These are phyloP conservation scores for Physcia stellaris DNA, from an alignment of 495 filamentous ascomycete species.

Conservation along the genomic window DNA sequence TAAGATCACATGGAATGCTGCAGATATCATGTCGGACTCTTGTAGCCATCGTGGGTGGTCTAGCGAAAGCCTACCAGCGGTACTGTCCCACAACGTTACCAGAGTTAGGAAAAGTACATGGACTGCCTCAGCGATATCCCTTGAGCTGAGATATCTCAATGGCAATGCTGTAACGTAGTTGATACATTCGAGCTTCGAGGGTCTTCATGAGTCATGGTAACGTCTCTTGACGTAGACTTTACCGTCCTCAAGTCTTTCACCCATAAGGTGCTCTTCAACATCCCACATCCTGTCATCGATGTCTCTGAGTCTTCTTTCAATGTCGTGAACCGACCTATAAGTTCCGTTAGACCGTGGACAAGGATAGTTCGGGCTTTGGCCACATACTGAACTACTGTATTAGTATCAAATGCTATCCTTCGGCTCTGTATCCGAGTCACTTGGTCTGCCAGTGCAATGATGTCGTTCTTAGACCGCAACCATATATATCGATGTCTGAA, in stretches of 20 bases:
- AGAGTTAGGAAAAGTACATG: no score
- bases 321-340: conserved; percentile 10
- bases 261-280: conserved; percentile 15
- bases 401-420: conserved; percentile 14
- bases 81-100: no score
- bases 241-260: conserved; percentile 13
- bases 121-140: no score
- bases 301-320: conserved; percentile 12
- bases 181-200: no score
- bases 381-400: conserved; percentile 9
- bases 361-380: no score
- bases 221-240: conserved; percentile 14
- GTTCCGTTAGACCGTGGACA: not conserved
- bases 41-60: no score
- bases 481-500: conserved; percentile 10
- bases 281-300: conserved; percentile 16
- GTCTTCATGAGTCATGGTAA: not conserved
- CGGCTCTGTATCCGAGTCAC: conserved; percentile 16
- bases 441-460: conserved; percentile 12
- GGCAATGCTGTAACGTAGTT: no score
- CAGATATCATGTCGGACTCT: no score
- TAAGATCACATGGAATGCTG: no score
- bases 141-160: no score
- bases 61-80: no score
- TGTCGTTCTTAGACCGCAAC: conserved; percentile 13